These are phyloP conservation scores for Candida mattraensis DNA, from an alignment of 805 yeast genomes.

Conservation along the genomic window DNA sequence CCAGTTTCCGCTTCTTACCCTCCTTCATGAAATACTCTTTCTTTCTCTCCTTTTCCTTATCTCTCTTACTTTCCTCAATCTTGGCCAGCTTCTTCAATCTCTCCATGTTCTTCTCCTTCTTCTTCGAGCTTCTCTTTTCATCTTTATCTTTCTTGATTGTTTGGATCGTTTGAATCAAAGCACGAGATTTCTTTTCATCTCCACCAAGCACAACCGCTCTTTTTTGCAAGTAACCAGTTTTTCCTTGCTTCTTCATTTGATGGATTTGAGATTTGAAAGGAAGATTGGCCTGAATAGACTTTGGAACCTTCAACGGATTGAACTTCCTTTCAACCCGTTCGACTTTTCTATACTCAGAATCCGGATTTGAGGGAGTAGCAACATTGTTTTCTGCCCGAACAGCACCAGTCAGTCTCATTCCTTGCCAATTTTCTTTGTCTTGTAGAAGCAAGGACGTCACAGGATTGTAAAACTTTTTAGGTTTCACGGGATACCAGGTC, in stretches of 20 bases:
- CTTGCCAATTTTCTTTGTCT: conserved; percentile 88
- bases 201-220: conserved; percentile 93
- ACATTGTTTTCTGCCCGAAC: conserved; percentile 76
- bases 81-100: conserved; percentile 76
- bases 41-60: conserved; percentile 81
- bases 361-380: conserved; percentile 57
- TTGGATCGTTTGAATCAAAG: conserved; percentile 80
- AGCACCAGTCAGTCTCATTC: conserved; percentile 94
- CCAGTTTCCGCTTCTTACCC: conserved; percentile 60
- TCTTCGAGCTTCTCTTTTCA: conserved; percentile 68
- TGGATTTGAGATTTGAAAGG: conserved; percentile 93
- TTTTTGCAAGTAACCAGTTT: conserved; percentile 76
- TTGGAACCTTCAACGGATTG: conserved; percentile 87
- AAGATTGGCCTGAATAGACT: conserved; percentile 65
- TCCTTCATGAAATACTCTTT: conserved; percentile 78
- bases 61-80: conserved; percentile 63
- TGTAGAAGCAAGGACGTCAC: conserved; percentile 82
- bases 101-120: conserved; percentile 72
- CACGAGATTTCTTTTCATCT: conserved; percentile 90
- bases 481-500: conserved; percentile 95
- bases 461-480: conserved; percentile 91
- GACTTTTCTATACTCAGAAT: conserved; percentile 61
- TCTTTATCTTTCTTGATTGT: conserved; percentile 87
- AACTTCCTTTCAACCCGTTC: conserved; percentile 84
- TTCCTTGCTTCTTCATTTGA: conserved; percentile 83